These are phyloP conservation scores for Glycine soja DNA, from an alignment of 306 rosid genomes.

Conservation along the genomic window DNA sequence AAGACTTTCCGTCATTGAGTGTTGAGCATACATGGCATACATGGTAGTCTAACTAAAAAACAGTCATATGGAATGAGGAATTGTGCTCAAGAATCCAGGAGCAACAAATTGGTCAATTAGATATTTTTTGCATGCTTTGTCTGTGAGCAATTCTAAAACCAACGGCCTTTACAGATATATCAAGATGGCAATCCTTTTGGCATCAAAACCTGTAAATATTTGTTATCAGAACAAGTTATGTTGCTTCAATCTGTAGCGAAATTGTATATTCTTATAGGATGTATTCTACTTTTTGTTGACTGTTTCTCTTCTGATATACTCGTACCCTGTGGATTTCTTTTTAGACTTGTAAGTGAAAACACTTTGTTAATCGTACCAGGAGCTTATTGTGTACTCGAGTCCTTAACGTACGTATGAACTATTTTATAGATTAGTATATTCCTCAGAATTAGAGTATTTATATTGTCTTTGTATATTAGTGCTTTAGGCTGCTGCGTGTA, in stretches of 20 bases:
- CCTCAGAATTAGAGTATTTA: no score
- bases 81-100: constrained; percentile 37
- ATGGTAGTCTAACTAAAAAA: constrained; percentile 18
- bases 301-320: not conserved
- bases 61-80: not conserved
- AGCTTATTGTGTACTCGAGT: constrained; percentile 12
- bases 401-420: not conserved
- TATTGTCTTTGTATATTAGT: not conserved
- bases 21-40: constrained; percentile 19
- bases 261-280: not conserved
- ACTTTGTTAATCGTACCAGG: constrained; percentile 3
- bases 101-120: constrained; percentile 40
- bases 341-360: not conserved
- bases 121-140: constrained; percentile 34
- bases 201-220: constrained; percentile 52
- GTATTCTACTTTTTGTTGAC: constrained; percentile 2
- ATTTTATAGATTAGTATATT: not conserved
- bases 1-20: constrained; percentile 93
- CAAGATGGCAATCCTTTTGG: constrained; percentile 36
- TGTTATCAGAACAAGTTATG: not conserved
- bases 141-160: constrained; percentile 35
- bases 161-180: constrained; percentile 16
- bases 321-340: not conserved
- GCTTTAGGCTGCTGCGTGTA: constrained; percentile 1
- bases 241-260: constrained; percentile 4